A percentile compares a stretch with the other conserved stretches of the same genome.
phyloP scores from a whole-genome alignment of 176 grass and related monocot species.

The Phoenix dactylifera region DNA sequence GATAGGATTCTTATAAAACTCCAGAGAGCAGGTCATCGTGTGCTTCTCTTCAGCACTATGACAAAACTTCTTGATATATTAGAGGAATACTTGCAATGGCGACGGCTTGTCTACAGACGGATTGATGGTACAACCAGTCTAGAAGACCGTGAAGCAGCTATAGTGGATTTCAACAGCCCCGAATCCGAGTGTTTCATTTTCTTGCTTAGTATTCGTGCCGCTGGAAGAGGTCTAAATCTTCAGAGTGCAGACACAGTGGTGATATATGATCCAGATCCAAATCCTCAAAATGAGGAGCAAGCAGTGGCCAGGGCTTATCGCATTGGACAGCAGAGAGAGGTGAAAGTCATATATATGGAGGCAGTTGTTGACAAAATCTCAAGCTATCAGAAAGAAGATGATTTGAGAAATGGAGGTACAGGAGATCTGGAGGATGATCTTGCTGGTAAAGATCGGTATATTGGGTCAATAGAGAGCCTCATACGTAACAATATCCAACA shows the following conservation, averaged over 20 bases:
- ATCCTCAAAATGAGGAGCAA: constrained; percentile 99
- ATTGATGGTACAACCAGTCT: constrained; percentile 96
- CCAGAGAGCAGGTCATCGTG: constrained; percentile 78
- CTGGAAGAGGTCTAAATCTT: constrained; percentile 96
- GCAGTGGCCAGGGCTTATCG: constrained; percentile 97
- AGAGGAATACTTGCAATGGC: constrained; percentile 96
- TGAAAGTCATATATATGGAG: constrained; percentile 99
- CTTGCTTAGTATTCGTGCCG: constrained; percentile 97
- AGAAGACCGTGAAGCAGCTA: constrained; percentile 89
- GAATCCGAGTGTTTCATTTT: constrained; percentile 96
- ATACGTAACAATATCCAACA: constrained; percentile 98
- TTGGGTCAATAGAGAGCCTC: constrained; percentile 94
- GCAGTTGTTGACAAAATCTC: constrained; percentile 95
- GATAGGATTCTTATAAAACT: constrained; percentile 98
- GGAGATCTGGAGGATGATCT: constrained; percentile 80
- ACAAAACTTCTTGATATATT: constrained; percentile 98
- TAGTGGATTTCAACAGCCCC: constrained; percentile 94
- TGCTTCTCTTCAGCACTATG: constrained; percentile 98
- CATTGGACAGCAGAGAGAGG: constrained; percentile 96
- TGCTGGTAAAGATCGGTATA: constrained; percentile 89
- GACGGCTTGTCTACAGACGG: constrained; percentile 73
- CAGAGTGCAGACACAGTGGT: constrained; percentile 99
- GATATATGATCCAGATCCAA: constrained; percentile 97
- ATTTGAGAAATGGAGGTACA: constrained; percentile 71
- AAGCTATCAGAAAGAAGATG: constrained; percentile 98